A percentile compares a stretch with the other conserved stretches of the same genome.
phyloP scores from a whole-genome alignment of 2,329 filamentous ascomycete genomes.

The Fusarium torulosum region DNA sequence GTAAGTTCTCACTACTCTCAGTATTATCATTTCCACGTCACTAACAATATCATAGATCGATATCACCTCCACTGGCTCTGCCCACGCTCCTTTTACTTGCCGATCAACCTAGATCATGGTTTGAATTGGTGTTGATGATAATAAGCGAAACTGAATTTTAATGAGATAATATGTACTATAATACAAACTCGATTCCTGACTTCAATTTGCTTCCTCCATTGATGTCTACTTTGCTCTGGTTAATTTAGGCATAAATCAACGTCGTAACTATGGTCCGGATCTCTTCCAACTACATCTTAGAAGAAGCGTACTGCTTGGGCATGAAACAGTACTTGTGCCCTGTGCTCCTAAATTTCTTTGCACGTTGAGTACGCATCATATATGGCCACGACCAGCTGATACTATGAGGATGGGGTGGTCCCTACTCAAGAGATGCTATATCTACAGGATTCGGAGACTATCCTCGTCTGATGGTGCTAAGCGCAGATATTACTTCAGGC shows the following conservation, averaged over 20 bases:
- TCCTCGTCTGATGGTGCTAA: too few species aligned
- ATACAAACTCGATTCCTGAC: conserved; percentile 3
- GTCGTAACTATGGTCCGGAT: too few species aligned
- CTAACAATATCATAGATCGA: conserved; percentile 26
- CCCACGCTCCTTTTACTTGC: conserved; percentile 45
- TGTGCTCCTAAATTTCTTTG: too few species aligned
- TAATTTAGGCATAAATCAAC: accelerated
- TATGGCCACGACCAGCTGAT: too few species aligned
- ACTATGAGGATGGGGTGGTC: too few species aligned
- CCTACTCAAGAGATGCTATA: too few species aligned
- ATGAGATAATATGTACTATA: conserved; percentile 9
- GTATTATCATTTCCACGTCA: accelerated
- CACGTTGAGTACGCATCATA: too few species aligned
- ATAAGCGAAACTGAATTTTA: conserved; percentile 16
- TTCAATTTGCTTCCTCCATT: background rate
- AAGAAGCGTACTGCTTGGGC: too few species aligned
- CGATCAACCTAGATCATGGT: conserved; percentile 16
- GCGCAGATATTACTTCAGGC: too few species aligned
- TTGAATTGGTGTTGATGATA: background rate
- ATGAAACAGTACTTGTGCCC: too few species aligned
- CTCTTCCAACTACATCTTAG: too few species aligned
- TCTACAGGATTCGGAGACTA: too few species aligned
- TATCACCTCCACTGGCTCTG: conserved; percentile 31
- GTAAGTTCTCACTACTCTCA: background rate
- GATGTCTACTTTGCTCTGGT: background rate